phyloP scores from a whole-genome alignment of 345 rosid genomes.

The Anacardium occidentale region DNA sequence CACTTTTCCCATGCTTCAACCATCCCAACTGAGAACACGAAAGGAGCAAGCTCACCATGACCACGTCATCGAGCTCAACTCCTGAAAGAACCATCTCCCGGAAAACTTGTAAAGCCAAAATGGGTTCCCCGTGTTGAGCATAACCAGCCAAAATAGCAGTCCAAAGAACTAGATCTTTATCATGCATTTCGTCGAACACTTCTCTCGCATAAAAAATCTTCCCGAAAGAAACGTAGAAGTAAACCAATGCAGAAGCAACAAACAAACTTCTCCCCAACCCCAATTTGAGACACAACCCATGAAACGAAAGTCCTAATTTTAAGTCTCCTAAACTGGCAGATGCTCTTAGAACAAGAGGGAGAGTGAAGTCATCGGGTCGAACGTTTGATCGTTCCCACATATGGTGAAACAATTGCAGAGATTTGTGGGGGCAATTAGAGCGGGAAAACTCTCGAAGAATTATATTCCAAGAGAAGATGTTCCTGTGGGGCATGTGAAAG shows the following conservation, averaged over 20 bases:
- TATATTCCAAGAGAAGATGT: slow-evolving; percentile 69
- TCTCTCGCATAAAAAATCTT: slow-evolving; percentile 32
- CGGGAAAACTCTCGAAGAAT: slow-evolving; percentile 62
- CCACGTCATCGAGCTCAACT: slow-evolving; percentile 51
- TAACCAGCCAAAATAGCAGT: slow-evolving; percentile 67
- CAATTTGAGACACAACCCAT: slow-evolving; percentile 48
- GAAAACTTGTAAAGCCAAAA: slow-evolving; percentile 41
- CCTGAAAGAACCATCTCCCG: slow-evolving; percentile 41
- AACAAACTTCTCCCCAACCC: slow-evolving; percentile 46
- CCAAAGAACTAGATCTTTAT: slow-evolving; percentile 54
- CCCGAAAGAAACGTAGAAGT: slow-evolving; percentile 35
- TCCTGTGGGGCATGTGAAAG: slow-evolving; percentile 59
- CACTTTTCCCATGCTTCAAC: slow-evolving; percentile 55
- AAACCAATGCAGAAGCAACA: slow-evolving; percentile 54
- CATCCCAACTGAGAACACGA: slow-evolving; percentile 50
- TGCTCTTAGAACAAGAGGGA: slow-evolving; percentile 63
- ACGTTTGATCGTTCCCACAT: slow-evolving; percentile 40
- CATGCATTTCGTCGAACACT: slow-evolving; percentile 54
- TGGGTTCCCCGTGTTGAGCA: slow-evolving; percentile 52
- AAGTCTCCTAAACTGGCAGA: slow-evolving; percentile 34
- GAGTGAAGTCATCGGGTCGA: slow-evolving; percentile 55
- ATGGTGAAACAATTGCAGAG: slow-evolving; percentile 44
- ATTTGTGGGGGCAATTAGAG: slow-evolving; percentile 34
- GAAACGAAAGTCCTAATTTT: slow-evolving; percentile 33
- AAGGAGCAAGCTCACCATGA: slow-evolving; percentile 61